phyloP scores from a whole-genome alignment of 2,329 filamentous ascomycete genomes.

The Aschersonia sp. region DNA sequence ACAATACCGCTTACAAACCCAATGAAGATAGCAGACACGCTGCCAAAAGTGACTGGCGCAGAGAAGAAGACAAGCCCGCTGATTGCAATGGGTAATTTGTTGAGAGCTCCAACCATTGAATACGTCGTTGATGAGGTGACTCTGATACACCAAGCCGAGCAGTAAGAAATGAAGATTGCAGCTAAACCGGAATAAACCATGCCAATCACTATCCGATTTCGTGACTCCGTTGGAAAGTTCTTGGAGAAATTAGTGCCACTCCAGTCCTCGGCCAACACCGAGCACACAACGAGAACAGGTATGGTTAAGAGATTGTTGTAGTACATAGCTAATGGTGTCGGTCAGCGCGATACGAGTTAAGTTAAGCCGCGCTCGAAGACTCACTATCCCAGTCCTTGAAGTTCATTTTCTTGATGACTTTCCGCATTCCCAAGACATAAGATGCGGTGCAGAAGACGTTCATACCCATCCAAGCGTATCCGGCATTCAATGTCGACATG shows the following conservation, averaged over 20 bases:
- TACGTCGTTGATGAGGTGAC: constrained; percentile 96
- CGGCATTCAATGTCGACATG: constrained; percentile 81
- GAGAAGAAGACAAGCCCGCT: constrained; percentile 92
- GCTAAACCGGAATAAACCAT: constrained; percentile 92
- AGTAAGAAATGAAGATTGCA: constrained; percentile 98
- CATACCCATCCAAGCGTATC: constrained; percentile 95
- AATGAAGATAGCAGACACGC: constrained; percentile 78
- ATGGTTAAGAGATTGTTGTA: constrained; percentile 99
- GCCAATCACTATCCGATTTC: constrained; percentile 67
- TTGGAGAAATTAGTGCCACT: constrained; percentile 64
- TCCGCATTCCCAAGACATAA: constrained; percentile 87
- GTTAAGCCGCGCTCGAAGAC: constrained; percentile 21
- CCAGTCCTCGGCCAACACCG: constrained; percentile 84
- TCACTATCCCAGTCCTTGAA: constrained; percentile 99
- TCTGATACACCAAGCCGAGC: constrained; percentile 95
- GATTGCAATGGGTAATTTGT: constrained; percentile 92
- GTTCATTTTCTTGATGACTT: constrained; percentile 98
- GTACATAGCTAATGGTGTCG: constrained; percentile 68
- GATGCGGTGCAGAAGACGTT: constrained; percentile 92
- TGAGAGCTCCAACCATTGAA: constrained; percentile 94
- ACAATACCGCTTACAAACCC: constrained; percentile 89
- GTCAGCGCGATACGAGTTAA: not conserved
- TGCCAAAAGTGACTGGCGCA: constrained; percentile 82
- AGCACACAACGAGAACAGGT: constrained; percentile 72
- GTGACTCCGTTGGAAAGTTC: constrained; percentile 78